These are phyloP conservation scores for Cinnamomum micranthum DNA, from an alignment of 164 flowering plant species.

Conservation along the genomic window DNA sequence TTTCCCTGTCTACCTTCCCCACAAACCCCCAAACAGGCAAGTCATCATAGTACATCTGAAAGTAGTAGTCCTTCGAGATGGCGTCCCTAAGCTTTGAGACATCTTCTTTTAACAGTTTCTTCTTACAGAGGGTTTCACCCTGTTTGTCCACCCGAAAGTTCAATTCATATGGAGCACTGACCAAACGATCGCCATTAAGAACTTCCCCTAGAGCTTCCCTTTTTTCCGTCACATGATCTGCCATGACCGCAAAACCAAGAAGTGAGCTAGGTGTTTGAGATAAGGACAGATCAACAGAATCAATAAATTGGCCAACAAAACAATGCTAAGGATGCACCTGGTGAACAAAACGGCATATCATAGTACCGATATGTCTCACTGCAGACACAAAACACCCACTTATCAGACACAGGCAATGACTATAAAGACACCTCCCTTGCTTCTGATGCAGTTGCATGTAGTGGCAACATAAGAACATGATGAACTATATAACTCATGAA, in stretches of 20 bases:
- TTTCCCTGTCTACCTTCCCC: constrained; percentile 23
- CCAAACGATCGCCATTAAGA: constrained; percentile 25
- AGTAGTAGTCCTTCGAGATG: constrained; percentile 24
- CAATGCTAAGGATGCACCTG: constrained; percentile 11
- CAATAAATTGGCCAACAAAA: not conserved
- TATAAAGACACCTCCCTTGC: too few relatives aligned
- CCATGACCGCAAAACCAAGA: not conserved
- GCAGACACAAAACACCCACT: constrained; percentile 7
- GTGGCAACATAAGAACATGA: not conserved
- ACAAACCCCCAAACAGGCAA: constrained; percentile 28
- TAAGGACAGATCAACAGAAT: not conserved
- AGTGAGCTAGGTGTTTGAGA: not conserved
- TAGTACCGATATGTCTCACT: constrained; percentile 25
- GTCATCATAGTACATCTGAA: constrained; percentile 30
- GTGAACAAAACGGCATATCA: constrained; percentile 22
- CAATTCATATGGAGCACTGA: constrained; percentile 18
- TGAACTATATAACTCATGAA: not conserved
- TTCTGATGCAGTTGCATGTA: not conserved
- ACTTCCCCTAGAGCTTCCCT: constrained; percentile 28
- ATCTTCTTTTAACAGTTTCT: constrained; percentile 17
- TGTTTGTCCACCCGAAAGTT: constrained; percentile 16
- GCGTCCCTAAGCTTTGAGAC: constrained; percentile 17
- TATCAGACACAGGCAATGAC: not conserved
- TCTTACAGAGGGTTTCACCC: constrained; percentile 17
- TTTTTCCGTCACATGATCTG: constrained; percentile 22